A percentile compares a stretch with the other conserved stretches of the same genome.
These are phyloP conservation scores for Sarocladium kiliense DNA, from an alignment of 2,329 filamentous ascomycete genomes.

Conservation along the genomic window DNA sequence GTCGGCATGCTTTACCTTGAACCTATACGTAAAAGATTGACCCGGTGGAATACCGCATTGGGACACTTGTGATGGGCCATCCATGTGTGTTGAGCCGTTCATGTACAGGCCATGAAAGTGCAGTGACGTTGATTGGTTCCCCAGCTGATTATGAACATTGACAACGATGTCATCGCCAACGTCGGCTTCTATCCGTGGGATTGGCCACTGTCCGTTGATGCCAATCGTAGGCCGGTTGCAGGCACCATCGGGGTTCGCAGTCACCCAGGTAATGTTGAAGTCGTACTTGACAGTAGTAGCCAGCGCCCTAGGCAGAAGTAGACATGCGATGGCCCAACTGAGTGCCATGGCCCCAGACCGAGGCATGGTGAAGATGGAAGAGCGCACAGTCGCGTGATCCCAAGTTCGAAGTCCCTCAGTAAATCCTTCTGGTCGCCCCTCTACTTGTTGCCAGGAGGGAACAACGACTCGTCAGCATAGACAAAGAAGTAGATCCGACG, in stretches of 20 bases:
- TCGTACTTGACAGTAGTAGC: slow-evolving; percentile 51
- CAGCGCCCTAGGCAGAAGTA: too few species aligned
- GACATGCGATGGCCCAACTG: neutral
- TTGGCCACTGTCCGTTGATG: slow-evolving; percentile 73
- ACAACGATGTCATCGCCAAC: slow-evolving; percentile 58
- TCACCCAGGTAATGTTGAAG: slow-evolving; percentile 68
- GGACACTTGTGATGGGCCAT: slow-evolving; percentile 60
- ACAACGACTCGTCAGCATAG: too few species aligned
- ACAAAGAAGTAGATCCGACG: too few species aligned
- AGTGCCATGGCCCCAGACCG: neutral
- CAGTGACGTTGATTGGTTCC: slow-evolving; percentile 48
- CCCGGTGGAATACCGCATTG: slow-evolving; percentile 65
- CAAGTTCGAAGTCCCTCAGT: too few species aligned
- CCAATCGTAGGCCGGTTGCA: slow-evolving; percentile 64
- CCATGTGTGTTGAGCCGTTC: slow-evolving; percentile 64
- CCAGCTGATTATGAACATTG: slow-evolving; percentile 55
- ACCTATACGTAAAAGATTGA: slow-evolving; percentile 63
- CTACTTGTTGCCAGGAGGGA: too few species aligned
- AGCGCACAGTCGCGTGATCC: too few species aligned
- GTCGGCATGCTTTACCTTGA: slow-evolving; percentile 58
- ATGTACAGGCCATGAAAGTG: slow-evolving; percentile 70
- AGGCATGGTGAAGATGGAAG: neutral
- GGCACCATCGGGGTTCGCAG: slow-evolving; percentile 64
- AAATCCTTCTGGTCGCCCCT: too few species aligned
- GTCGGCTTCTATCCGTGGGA: slow-evolving; percentile 59